phyloP scores from a whole-genome alignment of 257 asterid species.

The Mentha longifolia region DNA sequence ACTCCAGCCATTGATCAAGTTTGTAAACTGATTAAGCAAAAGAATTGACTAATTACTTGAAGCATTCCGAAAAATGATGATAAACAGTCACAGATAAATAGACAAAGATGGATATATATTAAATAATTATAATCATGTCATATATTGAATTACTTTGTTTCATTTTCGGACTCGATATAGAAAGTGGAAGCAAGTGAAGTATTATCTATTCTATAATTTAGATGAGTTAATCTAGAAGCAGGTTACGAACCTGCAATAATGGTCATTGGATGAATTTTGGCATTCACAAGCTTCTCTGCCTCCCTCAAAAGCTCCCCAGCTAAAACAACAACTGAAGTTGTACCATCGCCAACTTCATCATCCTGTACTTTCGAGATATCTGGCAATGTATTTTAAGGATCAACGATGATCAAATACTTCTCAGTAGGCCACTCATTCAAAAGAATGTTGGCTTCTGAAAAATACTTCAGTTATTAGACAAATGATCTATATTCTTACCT shows the following conservation, averaged over 20 bases:
- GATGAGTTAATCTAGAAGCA: too few species aligned
- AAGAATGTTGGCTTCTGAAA: slow-evolving; percentile 16
- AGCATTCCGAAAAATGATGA: not conserved
- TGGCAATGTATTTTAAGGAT: slow-evolving; percentile 47
- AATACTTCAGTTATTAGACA: not conserved
- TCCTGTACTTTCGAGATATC: slow-evolving; percentile 98
- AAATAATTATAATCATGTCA: not conserved
- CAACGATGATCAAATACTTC: not conserved
- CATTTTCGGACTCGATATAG: not conserved
- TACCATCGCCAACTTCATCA: slow-evolving; percentile 99
- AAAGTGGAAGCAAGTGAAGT: not conserved
- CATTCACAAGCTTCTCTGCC: slow-evolving; percentile 90
- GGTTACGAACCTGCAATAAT: slow-evolving; percentile 70
- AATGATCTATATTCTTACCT: not conserved
- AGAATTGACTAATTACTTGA: not conserved
- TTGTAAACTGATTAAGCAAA: not conserved
- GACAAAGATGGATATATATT: not conserved
- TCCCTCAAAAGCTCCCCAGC: slow-evolving; percentile 98
- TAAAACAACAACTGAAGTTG: slow-evolving; percentile 96
- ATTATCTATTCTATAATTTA: not conserved
- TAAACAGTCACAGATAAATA: not conserved
- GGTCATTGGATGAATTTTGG: slow-evolving; percentile 98
- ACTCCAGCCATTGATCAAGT: not conserved
- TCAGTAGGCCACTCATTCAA: not conserved
- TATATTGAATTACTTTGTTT: not conserved